Evolutionary conservation across 2,329 filamentous ascomycete species (phyloP).

Genomic region (Calonectria pteridis): DNA sequence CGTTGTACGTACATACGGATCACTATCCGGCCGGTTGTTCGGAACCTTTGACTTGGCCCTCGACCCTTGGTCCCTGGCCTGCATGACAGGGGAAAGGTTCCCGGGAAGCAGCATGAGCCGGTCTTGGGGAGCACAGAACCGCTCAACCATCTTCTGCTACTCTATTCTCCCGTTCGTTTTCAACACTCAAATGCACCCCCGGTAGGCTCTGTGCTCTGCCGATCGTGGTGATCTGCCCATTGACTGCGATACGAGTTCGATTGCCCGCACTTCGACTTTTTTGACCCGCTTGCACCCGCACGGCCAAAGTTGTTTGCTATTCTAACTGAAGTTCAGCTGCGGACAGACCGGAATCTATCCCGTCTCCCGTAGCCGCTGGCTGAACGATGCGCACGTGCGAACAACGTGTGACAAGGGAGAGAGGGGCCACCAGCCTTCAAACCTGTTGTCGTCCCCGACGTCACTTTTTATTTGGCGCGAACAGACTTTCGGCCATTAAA

Average conservation of each 20-base stretch:
- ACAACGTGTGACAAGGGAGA: slow-evolving; percentile 24
- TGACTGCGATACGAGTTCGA: background rate
- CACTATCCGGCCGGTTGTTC: slow-evolving; percentile 13
- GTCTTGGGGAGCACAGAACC: slow-evolving; percentile 12
- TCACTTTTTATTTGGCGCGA: slow-evolving; percentile 7
- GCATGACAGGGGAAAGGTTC: slow-evolving; percentile 17
- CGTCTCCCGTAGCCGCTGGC: slow-evolving; percentile 20
- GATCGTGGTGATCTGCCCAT: background rate
- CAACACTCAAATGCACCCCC: slow-evolving; percentile 5
- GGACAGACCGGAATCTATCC: slow-evolving; percentile 22
- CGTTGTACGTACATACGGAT: slow-evolving; percentile 8
- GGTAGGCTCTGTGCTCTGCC: background rate
- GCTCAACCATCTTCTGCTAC: background rate
- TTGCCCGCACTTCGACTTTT: background rate
- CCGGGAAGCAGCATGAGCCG: slow-evolving; percentile 20
- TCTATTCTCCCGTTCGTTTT: slow-evolving; percentile 1
- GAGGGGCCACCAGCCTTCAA: slow-evolving; percentile 22
- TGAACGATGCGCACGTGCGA: slow-evolving; percentile 13
- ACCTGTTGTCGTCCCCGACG: slow-evolving; percentile 1
- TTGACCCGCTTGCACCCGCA: background rate
- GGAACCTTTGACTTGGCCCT: slow-evolving; percentile 14
- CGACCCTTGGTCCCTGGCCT: slow-evolving; percentile 9
- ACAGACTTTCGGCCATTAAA: background rate
- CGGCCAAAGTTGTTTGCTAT: background rate
- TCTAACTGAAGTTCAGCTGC: background rate